These are phyloP conservation scores for Theobroma cacao DNA, from an alignment of 345 rosid species.

Conservation along the genomic window DNA sequence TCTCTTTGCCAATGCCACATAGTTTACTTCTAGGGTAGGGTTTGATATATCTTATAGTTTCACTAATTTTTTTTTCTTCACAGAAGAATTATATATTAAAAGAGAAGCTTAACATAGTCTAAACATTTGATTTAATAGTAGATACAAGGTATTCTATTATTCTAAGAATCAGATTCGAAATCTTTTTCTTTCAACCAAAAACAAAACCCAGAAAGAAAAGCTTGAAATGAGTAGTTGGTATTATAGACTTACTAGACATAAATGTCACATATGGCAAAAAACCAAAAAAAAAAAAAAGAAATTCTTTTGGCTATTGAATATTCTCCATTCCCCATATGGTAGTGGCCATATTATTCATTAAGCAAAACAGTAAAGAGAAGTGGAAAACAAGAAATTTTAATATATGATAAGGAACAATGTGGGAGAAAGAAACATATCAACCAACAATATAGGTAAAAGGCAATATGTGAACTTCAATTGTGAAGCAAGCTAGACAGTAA, in stretches of 20 bases:
- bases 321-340: not conserved
- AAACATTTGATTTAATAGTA: not conserved
- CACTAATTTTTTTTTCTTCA: not conserved
- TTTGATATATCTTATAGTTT: not conserved
- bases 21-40: not conserved
- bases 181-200: not conserved
- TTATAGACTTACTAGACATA: not conserved
- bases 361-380: slow-evolving; percentile 13
- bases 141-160: not conserved
- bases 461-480: slow-evolving; percentile 11
- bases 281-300: no score
- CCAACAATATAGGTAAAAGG: slow-evolving; percentile 25
- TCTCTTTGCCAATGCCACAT: not conserved
- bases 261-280: not conserved
- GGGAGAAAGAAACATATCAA: slow-evolving; percentile 30
- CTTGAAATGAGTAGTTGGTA: not conserved
- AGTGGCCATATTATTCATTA: not conserved
- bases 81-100: not conserved
- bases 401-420: not conserved
- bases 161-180: not conserved
- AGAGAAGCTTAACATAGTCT: not conserved
- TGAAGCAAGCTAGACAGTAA: slow-evolving; percentile 11
- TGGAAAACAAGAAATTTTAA: slow-evolving; percentile 16
- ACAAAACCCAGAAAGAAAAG: not conserved
- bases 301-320: not conserved